Percentiles rank a stretch among this genome's conserved stretches.
Conservation (phyloP, 2,329 filamentous ascomycete genomes). For the Thielaviopsis punctulata region DNA sequence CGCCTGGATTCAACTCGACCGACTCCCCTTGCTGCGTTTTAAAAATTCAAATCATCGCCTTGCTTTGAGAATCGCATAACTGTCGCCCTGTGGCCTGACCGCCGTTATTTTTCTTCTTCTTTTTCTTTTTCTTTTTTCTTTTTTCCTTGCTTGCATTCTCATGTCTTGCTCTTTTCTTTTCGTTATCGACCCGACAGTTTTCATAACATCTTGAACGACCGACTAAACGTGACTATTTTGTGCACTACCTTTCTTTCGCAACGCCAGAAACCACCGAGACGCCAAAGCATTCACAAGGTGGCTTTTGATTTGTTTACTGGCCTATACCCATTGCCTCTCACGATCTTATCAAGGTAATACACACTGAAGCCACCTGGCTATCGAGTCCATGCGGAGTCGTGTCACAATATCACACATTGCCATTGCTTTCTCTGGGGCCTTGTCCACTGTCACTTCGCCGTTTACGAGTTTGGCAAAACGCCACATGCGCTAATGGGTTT, state of each 20-base stretch:
- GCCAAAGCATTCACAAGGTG: background rate
- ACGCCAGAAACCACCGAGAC: background rate
- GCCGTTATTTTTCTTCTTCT: background rate
- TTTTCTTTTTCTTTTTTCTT: background rate
- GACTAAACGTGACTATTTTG: no score
- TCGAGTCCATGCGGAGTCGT: background rate
- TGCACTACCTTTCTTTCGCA: no score
- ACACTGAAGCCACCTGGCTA: background rate
- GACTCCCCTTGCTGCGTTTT: background rate
- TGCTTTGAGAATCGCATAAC: background rate
- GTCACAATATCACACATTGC: background rate
- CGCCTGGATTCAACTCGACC: background rate
- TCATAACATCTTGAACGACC: no score
- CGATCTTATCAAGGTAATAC: background rate
- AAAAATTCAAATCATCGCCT: background rate
- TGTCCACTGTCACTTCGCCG: background rate
- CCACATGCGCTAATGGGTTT: background rate
- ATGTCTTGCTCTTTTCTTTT: background rate
- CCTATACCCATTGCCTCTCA: background rate
- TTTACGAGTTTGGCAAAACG: background rate
- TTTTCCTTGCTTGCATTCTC: background rate
- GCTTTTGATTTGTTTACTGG: background rate
- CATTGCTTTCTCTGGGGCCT: background rate
- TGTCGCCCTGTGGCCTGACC: background rate
- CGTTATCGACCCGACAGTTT: background rate